Conservation (phyloP, 1,284 basidiomycete species). For the Cronartium quercuum region DNA sequence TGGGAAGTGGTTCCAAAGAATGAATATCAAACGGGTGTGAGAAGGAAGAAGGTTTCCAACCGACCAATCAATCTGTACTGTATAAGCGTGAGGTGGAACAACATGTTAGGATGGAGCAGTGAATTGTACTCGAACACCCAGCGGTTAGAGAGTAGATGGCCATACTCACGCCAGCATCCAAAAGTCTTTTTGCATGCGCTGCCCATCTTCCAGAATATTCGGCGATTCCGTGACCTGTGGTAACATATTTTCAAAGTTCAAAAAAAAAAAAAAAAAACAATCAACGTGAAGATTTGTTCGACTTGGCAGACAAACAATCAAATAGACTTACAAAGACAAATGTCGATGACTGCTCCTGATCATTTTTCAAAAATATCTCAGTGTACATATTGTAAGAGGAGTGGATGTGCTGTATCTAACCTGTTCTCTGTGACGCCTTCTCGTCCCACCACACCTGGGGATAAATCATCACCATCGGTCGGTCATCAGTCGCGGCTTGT, state of each 20-base stretch:
- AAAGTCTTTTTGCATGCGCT: constrained; percentile 14
- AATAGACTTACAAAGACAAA: constrained; percentile 24
- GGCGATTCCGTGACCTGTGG: constrained; percentile 24
- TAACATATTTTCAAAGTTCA: not conserved
- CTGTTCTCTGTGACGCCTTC: constrained; percentile 12
- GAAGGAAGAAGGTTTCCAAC: not conserved
- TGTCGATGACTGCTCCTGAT: constrained; percentile 9
- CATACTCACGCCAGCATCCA: constrained; percentile 36
- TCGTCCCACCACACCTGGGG: constrained; percentile 35
- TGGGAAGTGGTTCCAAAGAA: no score
- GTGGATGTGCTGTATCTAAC: not conserved
- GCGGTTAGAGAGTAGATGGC: no score
- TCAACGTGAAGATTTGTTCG: not conserved
- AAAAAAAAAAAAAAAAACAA: not conserved
- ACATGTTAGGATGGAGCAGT: not conserved
- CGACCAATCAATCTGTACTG: constrained; percentile 28
- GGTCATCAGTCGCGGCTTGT: no score
- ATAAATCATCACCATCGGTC: no score
- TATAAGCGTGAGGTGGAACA: not conserved
- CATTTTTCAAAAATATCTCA: no score
- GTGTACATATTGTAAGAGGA: not conserved
- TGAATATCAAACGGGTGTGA: not conserved
- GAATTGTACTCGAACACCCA: not conserved
- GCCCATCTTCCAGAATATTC: constrained; percentile 26
- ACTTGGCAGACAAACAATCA: not conserved